These are phyloP conservation scores for Podospora sp. DNA, from an alignment of 495 filamentous ascomycete species.

Conservation along the genomic window DNA sequence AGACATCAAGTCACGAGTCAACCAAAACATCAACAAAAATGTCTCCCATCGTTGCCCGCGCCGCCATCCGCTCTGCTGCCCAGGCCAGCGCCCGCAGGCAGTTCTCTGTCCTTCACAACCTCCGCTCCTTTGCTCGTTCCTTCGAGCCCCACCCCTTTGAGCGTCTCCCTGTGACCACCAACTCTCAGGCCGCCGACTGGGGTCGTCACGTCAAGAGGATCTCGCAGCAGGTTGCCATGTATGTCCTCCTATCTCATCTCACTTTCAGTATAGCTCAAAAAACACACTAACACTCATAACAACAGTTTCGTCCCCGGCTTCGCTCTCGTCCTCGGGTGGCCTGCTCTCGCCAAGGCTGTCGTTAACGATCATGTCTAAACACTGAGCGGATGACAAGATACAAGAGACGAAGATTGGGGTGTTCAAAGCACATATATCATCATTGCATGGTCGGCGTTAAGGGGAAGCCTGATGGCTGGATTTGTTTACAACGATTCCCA, in stretches of 20 bases:
- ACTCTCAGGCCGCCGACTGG: conserved; percentile 31
- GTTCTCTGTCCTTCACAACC: conserved; percentile 33
- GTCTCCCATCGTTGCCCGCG: conserved; percentile 31
- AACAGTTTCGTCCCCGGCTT: conserved; percentile 26
- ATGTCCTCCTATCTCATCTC: conserved; percentile 3
- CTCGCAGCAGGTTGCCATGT: conserved; percentile 27
- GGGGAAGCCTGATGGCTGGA: neutral
- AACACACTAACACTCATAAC: neutral
- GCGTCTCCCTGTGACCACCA: conserved; percentile 32
- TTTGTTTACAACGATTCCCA: neutral
- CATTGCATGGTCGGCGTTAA: conserved; percentile 8
- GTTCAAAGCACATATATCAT: neutral
- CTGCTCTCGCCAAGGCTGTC: conserved; percentile 14
- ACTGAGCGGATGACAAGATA: neutral
- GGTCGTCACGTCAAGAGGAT: conserved; percentile 25
- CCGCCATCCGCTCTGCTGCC: conserved; percentile 30
- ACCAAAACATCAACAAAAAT: conserved; percentile 20
- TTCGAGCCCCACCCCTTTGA: conserved; percentile 42
- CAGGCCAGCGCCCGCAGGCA: conserved; percentile 20
- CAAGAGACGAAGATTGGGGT: neutral
- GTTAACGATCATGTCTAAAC: conserved; percentile 20
- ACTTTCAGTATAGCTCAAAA: neutral
- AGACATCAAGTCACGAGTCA: conserved; percentile 9
- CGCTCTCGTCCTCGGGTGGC: conserved; percentile 33
- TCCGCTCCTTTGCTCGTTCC: conserved; percentile 34